Conservation (phyloP, 1,284 basidiomycete genomes). For the Meripilus lineatus region DNA sequence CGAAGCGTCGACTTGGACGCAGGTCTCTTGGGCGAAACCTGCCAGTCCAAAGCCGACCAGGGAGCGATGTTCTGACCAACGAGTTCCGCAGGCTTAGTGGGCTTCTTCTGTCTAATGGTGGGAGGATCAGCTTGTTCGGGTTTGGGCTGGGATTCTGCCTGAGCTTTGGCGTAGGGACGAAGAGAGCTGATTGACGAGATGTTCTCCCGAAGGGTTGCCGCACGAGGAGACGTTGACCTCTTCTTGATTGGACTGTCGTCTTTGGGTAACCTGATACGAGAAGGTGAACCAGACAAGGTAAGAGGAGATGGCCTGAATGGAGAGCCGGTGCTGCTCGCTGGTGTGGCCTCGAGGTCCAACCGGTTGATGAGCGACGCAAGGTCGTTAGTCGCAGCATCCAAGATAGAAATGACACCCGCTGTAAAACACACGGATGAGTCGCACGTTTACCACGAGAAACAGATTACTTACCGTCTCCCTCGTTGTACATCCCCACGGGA, state of each 20-base stretch:
- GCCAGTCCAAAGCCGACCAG: conserved; percentile 49
- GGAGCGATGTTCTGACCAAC: conserved; percentile 62
- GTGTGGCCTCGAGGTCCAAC: conserved; percentile 71
- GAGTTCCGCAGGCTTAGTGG: conserved; percentile 14
- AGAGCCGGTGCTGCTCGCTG: conserved; percentile 41
- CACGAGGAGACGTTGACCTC: conserved; percentile 20
- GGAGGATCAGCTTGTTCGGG: conserved; percentile 14
- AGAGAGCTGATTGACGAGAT: conserved; percentile 51
- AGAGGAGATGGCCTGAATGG: conserved; percentile 31
- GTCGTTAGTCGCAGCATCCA: conserved; percentile 74
- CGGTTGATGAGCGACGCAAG: conserved; percentile 70
- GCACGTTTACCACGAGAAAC: background rate
- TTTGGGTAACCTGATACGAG: conserved; percentile 9
- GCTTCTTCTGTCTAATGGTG: conserved; percentile 13
- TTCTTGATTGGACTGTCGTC: conserved; percentile 38
- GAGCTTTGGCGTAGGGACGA: conserved; percentile 52
- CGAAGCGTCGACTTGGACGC: conserved; percentile 22
- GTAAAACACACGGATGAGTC: conserved; percentile 9
- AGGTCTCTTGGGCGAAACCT: conserved; percentile 42
- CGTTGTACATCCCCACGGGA: conserved; percentile 49
- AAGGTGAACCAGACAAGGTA: conserved; percentile 10
- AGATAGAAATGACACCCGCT: conserved; percentile 59
- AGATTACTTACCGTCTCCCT: conserved; percentile 43
- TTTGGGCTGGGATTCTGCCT: conserved; percentile 14
- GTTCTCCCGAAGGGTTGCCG: conserved; percentile 29